phyloP scores from a whole-genome alignment of 768 basidiomycete genomes.

The Nidularia sp. region DNA sequence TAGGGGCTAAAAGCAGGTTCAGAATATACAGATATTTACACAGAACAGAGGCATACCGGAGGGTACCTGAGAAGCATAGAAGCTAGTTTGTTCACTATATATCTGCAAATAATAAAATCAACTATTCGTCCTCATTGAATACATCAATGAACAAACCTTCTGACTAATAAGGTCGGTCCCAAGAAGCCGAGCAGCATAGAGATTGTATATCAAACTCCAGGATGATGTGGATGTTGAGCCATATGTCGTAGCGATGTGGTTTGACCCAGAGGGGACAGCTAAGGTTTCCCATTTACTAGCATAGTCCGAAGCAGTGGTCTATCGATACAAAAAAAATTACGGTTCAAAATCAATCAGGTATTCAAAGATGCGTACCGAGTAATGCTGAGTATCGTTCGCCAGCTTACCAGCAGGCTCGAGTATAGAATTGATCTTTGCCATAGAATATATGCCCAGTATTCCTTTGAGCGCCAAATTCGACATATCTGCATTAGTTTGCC shows the following conservation, averaged over 20 bases:
- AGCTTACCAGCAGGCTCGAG: slow-evolving; percentile 14
- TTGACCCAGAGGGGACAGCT: slow-evolving; percentile 4
- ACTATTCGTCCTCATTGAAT: neutral
- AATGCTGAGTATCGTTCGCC: neutral
- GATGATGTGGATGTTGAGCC: slow-evolving; percentile 5
- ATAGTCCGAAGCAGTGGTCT: neutral
- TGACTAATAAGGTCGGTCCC: slow-evolving; percentile 25
- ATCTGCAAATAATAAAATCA: neutral
- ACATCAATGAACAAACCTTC: slow-evolving; percentile 4
- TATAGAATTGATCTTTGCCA: slow-evolving; percentile 43
- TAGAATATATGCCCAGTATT: slow-evolving; percentile 49
- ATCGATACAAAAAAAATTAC: no score
- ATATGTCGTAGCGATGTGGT: slow-evolving; percentile 13
- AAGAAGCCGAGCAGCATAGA: slow-evolving; percentile 46
- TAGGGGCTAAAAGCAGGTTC: neutral
- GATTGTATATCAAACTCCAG: slow-evolving; percentile 48
- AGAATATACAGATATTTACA: neutral
- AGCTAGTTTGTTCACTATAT: slow-evolving; percentile 1
- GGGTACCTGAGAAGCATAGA: slow-evolving; percentile 6
- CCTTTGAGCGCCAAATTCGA: slow-evolving; percentile 62
- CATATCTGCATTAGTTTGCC: slow-evolving; percentile 28
- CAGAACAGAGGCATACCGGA: neutral
- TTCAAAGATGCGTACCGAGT: neutral
- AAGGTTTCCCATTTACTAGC: slow-evolving; percentile 7
- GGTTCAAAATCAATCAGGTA: no score